Percentiles rank a stretch among this genome's conserved stretches.
Conservation (phyloP, 1,139 yeast genomes). For the Saccharomyces hybrid region DNA sequence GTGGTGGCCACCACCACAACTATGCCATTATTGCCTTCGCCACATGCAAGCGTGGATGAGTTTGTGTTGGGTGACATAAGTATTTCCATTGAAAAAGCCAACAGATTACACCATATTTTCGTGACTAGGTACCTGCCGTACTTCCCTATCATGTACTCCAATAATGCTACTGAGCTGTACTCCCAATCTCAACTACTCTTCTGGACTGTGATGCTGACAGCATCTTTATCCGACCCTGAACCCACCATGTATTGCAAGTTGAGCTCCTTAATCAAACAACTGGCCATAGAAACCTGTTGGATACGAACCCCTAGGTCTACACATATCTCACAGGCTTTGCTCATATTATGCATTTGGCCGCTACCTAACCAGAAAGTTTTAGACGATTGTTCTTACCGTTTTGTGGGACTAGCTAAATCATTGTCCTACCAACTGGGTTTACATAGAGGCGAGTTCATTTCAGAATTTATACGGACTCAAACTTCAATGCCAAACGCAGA, state of each 20-base stretch:
- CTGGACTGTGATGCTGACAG: slow-evolving; percentile 87
- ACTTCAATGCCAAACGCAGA: slow-evolving; percentile 86
- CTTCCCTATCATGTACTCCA: slow-evolving; percentile 69
- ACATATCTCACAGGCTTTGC: slow-evolving; percentile 82
- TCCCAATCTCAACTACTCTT: slow-evolving; percentile 77
- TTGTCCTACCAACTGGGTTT: slow-evolving; percentile 84
- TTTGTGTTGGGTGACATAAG: slow-evolving; percentile 70
- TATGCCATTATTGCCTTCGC: slow-evolving; percentile 28
- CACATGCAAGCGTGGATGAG: slow-evolving; percentile 41
- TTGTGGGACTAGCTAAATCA: slow-evolving; percentile 78
- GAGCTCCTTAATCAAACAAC: slow-evolving; percentile 74
- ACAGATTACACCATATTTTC: slow-evolving; percentile 62
- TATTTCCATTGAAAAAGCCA: slow-evolving; percentile 59
- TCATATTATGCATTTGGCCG: slow-evolving; percentile 85
- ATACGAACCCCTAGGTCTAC: slow-evolving; percentile 88
- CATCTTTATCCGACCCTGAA: slow-evolving; percentile 79
- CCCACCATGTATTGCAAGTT: slow-evolving; percentile 73
- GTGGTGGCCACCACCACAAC: slow-evolving; percentile 27
- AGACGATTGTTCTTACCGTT: slow-evolving; percentile 87
- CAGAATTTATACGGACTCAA: slow-evolving; percentile 86
- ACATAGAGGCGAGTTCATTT: slow-evolving; percentile 86
- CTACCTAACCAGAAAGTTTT: slow-evolving; percentile 86
- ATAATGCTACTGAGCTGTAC: slow-evolving; percentile 68
- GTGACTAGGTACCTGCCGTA: slow-evolving; percentile 62
- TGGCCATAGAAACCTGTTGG: slow-evolving; percentile 93